phyloP scores from a whole-genome alignment of 2,329 filamentous ascomycete species.

The Phoma herbarum region DNA sequence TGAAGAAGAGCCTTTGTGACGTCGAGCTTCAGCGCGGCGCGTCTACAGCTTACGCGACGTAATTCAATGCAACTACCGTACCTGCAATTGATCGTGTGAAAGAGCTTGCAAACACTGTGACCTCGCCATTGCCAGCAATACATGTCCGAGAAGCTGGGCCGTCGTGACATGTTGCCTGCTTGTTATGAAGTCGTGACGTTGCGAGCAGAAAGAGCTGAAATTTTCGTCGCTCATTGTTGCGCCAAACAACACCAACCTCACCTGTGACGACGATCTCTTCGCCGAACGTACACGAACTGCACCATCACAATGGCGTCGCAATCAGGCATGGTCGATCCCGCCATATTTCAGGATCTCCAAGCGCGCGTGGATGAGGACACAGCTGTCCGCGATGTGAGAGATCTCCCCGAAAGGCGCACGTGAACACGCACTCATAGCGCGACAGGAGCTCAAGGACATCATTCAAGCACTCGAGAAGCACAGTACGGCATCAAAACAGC shows the following conservation, averaged over 20 bases:
- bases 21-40: not conserved
- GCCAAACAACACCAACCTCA: conserved; percentile 19
- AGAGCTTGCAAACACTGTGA: not conserved
- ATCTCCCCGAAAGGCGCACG: conserved; percentile 27
- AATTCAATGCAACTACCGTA: not conserved
- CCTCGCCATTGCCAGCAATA: not conserved
- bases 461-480: conserved; percentile 84
- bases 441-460: conserved; percentile 77
- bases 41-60: not conserved
- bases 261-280: conserved; percentile 1
- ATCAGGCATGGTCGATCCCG: conserved; percentile 73
- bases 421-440: conserved; percentile 42
- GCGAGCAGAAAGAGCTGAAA: conserved; percentile 15
- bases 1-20: conserved; percentile 62
- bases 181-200: conserved; percentile 20
- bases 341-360: conserved; percentile 88
- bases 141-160: not conserved
- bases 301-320: conserved; percentile 37
- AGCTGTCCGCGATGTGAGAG: conserved; percentile 74
- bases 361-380: conserved; percentile 88
- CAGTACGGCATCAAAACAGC: conserved; percentile 51
- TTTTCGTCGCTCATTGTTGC: conserved; percentile 21
- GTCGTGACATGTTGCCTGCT: not conserved
- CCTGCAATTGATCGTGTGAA: not conserved
- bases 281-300: not conserved